Base-by-base conservation (phyloP, 805 yeast species). In the Candida namnaoensis region DNA sequence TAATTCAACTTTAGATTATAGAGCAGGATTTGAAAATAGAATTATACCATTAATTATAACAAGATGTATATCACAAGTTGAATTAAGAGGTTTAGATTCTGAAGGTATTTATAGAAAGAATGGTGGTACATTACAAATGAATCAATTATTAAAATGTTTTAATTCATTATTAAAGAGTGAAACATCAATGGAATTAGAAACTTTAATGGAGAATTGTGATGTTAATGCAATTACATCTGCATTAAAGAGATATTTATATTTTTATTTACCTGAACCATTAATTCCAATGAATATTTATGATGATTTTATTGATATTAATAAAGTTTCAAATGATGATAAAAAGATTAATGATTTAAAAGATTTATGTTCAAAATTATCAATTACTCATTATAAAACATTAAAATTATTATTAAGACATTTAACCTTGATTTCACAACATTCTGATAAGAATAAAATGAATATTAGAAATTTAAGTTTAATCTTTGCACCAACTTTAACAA, bases 61-160 rank as follows among this genome's bases (percentile, higher is more conserved):
- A 11, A 69, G 76, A 43, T 87, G 96, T 62, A 62, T 88, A 6
- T 66, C 69, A 24, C 93, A 82, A 51, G 88, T 93, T 41, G 96
- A 91, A 62, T 56, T 57, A 7, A 68, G 87, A 44, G 96, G 95
- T 5, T 61, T 90, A 49, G 78, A 72, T 34, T 65, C 71, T 46
- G 98, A 90, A 61, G 99, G 99, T 8, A 73, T 93, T 32, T 93
- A 93, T 64, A 71, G 99, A 49, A 82, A 90, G 49, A 82, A 95
- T 37, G 99, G 73, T 35, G 48, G 54, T 14, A 45, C 52, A 2
- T 52, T 46, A 45, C 70, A 49, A 57, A 70, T 52, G 61, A 64
- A 54, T 58, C 57, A 44, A 41, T 50, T 55, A 23, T 41, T 58
- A 38, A 50, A 49, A 26, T 67, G 71, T 1, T 60, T 60, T 41